Base-by-base conservation (phyloP, 495 filamentous ascomycete genomes). In the Xylaria nigripes region DNA sequence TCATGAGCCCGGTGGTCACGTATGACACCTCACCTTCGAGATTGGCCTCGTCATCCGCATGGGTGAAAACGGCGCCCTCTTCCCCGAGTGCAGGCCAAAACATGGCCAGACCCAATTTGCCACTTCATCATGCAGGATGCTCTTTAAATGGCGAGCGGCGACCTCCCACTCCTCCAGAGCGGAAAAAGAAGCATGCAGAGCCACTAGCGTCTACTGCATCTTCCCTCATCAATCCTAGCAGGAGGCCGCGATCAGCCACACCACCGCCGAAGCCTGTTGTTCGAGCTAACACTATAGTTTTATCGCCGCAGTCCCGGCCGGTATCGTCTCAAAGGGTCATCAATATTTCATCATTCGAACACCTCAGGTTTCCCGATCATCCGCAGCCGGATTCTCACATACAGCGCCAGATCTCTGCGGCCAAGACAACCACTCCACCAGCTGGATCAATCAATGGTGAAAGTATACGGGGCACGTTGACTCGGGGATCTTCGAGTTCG, bases 401-500 rank as follows among this genome's bases (percentile, higher is more conserved):
- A 29, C 53, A 30, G 50, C 44, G 7, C 40, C 52, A 22, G 40
- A 51, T 16, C 23, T 41, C 30, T 29, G 23, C 29, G 7, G 12
- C 25, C 18, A 48, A 3, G 15, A 13, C 36, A 29, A 56, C 24
- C 19, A 21, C 18, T 1, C 54, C 25, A 15, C 47, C 34, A 41
- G 40, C 13, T 44, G 56, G 21, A 30, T 54, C 15, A 9, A 22
- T 16, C 36, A 13, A 38, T 46, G 52, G 16, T 15, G 12, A 40
- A 24, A 47, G 16, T 18, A 6, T 16, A 8, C 41, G 19, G 7
- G 18, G 23, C 18, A 4, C 13, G 30, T 24, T 51, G 1, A 12
- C 30, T 13, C 41, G 23, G 61, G 63, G 9, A 43, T 56, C 23
- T 32, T 75, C 73, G 6, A 58, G 48, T 19, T 75, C 72, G 15